These are phyloP conservation scores for Eucalyptus leucophloia DNA, from an alignment of 345 rosid genomes.

Conservation along the genomic window DNA sequence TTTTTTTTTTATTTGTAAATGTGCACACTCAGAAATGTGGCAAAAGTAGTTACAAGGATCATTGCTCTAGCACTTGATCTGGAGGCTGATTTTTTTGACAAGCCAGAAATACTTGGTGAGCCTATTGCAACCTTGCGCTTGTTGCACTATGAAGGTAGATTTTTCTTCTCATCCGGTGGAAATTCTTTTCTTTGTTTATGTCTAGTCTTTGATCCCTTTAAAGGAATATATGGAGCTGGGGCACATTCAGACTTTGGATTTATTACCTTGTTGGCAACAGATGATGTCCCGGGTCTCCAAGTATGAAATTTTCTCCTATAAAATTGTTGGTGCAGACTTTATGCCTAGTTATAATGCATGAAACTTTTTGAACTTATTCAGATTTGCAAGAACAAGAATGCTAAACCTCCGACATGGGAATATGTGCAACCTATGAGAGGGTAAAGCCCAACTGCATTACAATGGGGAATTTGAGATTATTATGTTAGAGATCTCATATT, in stretches of 20 bases:
- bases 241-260: constrained; percentile 83
- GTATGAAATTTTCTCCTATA: constrained; percentile 8
- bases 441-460: not conserved
- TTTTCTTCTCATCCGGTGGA: not conserved
- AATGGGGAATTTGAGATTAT: not conserved
- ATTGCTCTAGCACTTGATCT: no score
- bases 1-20: no score
- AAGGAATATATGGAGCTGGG: constrained; percentile 78
- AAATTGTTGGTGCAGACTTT: not conserved
- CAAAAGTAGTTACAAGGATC: no score
- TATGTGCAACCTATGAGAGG: constrained; percentile 64
- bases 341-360: not conserved
- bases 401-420: constrained; percentile 76
- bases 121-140: constrained; percentile 59
- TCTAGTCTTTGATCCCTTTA: constrained; percentile 45
- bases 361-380: not conserved
- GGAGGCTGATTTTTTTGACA: no score
- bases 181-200: constrained; percentile 1
- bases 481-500: not conserved
- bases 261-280: constrained; percentile 78
- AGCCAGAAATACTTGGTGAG: constrained; percentile 4
- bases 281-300: constrained; percentile 64
- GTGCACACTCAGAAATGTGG: no score
- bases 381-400: constrained; percentile 78
- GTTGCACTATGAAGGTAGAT: constrained; percentile 57